Evolutionary conservation across 2,329 filamentous ascomycete genomes (phyloP).

Genomic region (Colletotrichum cordylinicola): DNA sequence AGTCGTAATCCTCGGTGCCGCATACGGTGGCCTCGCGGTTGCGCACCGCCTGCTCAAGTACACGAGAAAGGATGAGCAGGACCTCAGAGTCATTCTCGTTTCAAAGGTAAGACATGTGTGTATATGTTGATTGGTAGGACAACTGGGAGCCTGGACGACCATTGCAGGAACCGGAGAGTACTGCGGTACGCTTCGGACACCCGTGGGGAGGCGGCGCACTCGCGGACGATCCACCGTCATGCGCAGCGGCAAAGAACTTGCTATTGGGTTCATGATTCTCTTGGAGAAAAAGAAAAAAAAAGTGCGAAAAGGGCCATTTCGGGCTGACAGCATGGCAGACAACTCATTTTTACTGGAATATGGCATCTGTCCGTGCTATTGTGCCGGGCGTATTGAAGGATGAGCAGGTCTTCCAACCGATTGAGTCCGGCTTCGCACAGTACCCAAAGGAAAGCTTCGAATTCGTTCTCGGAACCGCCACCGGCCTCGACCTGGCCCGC

Average conservation of each 20-base stretch:
- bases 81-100: slow-evolving; percentile 60
- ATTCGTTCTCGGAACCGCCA: slow-evolving; percentile 56
- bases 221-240: neutral
- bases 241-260: neutral
- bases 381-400: slow-evolving; percentile 55
- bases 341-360: slow-evolving; percentile 64
- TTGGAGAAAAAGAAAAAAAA: neutral
- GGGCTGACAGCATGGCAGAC: slow-evolving; percentile 41
- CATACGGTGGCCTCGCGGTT: slow-evolving; percentile 57
- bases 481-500: slow-evolving; percentile 41
- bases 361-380: slow-evolving; percentile 61
- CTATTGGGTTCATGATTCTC: neutral
- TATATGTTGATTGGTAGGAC: neutral
- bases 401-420: slow-evolving; percentile 55
- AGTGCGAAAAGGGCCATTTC: neutral
- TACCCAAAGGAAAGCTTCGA: slow-evolving; percentile 56
- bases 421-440: slow-evolving; percentile 53
- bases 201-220: neutral
- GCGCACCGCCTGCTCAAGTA: slow-evolving; percentile 62
- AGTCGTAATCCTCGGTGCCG: slow-evolving; percentile 60
- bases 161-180: neutral
- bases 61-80: slow-evolving; percentile 45
- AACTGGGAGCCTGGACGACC: neutral
- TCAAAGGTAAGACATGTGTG: slow-evolving; percentile 49
- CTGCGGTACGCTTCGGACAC: slow-evolving; percentile 3